Conservation (phyloP, 768 basidiomycete species). For the Lactarius pseudohatsudake region DNA sequence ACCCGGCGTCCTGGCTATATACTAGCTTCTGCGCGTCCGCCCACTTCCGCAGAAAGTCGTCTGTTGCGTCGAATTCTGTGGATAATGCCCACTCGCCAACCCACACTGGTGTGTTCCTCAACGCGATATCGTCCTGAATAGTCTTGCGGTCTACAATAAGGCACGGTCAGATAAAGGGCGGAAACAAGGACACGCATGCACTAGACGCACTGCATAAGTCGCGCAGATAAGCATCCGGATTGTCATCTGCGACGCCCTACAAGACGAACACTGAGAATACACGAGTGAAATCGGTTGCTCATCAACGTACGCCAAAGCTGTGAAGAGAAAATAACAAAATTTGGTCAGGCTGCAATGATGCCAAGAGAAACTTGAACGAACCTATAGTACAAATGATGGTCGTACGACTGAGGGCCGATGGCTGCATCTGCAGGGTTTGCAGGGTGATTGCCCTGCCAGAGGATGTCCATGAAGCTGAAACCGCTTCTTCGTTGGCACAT, state of each 20-base stretch:
- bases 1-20: slow-evolving; percentile 60
- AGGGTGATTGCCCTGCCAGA: slow-evolving; percentile 71
- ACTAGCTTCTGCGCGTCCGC: slow-evolving; percentile 73
- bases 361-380: slow-evolving; percentile 36
- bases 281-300: background rate
- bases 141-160: slow-evolving; percentile 54
- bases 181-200: background rate
- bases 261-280: slow-evolving; percentile 13
- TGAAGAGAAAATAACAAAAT: background rate
- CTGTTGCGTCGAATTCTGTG: slow-evolving; percentile 62
- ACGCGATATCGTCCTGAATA: slow-evolving; percentile 46
- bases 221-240: slow-evolving; percentile 60
- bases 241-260: slow-evolving; percentile 70
- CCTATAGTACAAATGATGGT: slow-evolving; percentile 80
- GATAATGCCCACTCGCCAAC: slow-evolving; percentile 63
- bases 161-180: background rate
- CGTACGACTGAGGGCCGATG: slow-evolving; percentile 70
- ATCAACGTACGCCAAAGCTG: slow-evolving; percentile 56
- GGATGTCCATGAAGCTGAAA: slow-evolving; percentile 74
- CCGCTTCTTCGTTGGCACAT: background rate
- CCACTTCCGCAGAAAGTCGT: slow-evolving; percentile 63
- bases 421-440: slow-evolving; percentile 69
- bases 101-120: slow-evolving; percentile 50
- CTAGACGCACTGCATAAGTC: slow-evolving; percentile 65
- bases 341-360: background rate